phyloP scores from a whole-genome alignment of 163 green algal species.

The Chlamydomonas reinhardtii region DNA sequence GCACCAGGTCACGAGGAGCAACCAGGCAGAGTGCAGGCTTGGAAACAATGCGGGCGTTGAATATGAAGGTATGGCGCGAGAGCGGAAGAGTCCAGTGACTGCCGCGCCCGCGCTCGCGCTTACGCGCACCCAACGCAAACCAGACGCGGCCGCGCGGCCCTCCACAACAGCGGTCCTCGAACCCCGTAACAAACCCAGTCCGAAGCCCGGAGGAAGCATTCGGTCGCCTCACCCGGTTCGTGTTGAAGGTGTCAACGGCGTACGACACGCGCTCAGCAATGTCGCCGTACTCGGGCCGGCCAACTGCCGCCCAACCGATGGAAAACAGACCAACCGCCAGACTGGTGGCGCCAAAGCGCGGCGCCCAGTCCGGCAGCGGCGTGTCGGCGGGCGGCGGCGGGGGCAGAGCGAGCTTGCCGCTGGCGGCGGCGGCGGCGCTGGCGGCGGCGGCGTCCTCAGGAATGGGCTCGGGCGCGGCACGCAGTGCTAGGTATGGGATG shows the following conservation, averaged over 20 bases:
- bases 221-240: slow-evolving; percentile 72
- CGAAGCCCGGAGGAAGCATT: too few species aligned
- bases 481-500: slow-evolving; percentile 88
- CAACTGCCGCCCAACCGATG: slow-evolving; percentile 77
- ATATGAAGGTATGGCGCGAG: too few species aligned
- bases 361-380: slow-evolving; percentile 67
- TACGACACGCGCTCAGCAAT: slow-evolving; percentile 68
- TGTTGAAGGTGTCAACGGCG: slow-evolving; percentile 50
- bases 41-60: too few species aligned
- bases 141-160: too few species aligned
- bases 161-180: too few species aligned
- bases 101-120: too few species aligned
- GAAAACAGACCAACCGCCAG: slow-evolving; percentile 74
- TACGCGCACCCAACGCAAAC: too few species aligned
- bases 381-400: slow-evolving; percentile 32
- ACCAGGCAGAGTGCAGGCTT: too few species aligned
- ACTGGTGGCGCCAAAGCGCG: slow-evolving; percentile 65
- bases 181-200: too few species aligned
- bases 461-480: slow-evolving; percentile 67
- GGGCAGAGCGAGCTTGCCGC: background rate
- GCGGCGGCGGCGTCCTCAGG: background rate
- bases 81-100: too few species aligned
- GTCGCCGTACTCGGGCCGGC: slow-evolving; percentile 83
- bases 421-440: background rate
- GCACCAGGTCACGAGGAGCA: too few species aligned